A percentile compares a stretch with the other conserved stretches of the same genome.
Conservation (phyloP, 176 grass and related monocot genomes). For the Carex parvula region DNA sequence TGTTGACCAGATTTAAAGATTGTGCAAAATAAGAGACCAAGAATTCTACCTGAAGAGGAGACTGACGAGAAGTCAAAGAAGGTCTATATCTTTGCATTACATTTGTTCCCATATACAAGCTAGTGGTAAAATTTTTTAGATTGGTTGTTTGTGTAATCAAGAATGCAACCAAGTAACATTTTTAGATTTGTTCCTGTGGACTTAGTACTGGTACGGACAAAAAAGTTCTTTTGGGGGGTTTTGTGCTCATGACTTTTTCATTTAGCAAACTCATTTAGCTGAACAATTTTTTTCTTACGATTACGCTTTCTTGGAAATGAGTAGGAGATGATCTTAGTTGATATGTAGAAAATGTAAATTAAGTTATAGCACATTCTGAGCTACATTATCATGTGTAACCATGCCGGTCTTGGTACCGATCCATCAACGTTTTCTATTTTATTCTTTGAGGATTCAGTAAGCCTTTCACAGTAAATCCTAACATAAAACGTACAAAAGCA, state of each 20-base stretch:
- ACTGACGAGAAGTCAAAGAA: slow-evolving; percentile 84
- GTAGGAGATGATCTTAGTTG: neutral
- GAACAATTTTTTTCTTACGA: neutral
- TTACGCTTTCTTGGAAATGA: neutral
- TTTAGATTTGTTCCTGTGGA: neutral
- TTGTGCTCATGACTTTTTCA: neutral
- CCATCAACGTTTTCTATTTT: neutral
- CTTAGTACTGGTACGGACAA: neutral
- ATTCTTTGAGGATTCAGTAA: neutral
- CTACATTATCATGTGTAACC: neutral
- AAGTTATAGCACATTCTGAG: neutral
- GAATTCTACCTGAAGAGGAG: slow-evolving; percentile 54
- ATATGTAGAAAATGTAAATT: neutral
- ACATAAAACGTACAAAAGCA: neutral
- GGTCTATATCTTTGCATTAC: slow-evolving; percentile 33
- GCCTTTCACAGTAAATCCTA: too few species aligned
- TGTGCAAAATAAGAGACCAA: slow-evolving; percentile 65
- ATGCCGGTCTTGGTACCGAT: neutral
- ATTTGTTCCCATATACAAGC: neutral
- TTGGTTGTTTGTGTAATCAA: neutral
- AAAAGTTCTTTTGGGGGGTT: neutral
- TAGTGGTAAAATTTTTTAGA: neutral
- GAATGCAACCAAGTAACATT: neutral
- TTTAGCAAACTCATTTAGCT: neutral
- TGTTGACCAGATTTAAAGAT: slow-evolving; percentile 49